Percentiles rank a stretch among this genome's conserved stretches.
Evolutionary conservation across 768 basidiomycete species (phyloP).

Genomic region (Leccinellum luteum): DNA sequence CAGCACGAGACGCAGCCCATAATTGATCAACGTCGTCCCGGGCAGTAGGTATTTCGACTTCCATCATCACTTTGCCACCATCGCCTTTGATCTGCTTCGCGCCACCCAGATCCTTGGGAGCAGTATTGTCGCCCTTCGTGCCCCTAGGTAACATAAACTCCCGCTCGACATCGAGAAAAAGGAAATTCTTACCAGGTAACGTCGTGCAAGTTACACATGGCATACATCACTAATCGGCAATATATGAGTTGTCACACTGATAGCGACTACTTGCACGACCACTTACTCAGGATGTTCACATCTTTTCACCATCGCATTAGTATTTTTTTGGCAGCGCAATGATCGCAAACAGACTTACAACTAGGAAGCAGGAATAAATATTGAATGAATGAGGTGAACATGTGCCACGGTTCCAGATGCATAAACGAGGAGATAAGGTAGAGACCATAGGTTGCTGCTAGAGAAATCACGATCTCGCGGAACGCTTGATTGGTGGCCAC

Average conservation of each 20-base stretch:
- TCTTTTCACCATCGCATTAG: conserved; percentile 35
- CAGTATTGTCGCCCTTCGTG: conserved; percentile 89
- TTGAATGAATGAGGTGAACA: conserved; percentile 89
- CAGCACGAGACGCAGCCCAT: conserved; percentile 73
- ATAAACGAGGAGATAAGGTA: conserved; percentile 86
- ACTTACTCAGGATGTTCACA: conserved; percentile 76
- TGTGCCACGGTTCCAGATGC: conserved; percentile 95
- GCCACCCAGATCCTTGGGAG: conserved; percentile 83
- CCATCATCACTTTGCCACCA: conserved; percentile 83
- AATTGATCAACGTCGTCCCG: conserved; percentile 87
- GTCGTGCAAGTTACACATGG: conserved; percentile 90
- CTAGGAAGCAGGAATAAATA: conserved; percentile 89
- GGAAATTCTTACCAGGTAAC: conserved; percentile 59
- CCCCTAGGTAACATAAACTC: conserved; percentile 49
- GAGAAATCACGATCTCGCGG: conserved; percentile 80
- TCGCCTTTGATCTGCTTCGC: conserved; percentile 87
- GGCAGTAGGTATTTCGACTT: conserved; percentile 78
- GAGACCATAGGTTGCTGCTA: conserved; percentile 74
- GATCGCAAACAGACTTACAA: conserved; percentile 40
- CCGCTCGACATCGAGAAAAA: background rate
- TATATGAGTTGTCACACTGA: background rate
- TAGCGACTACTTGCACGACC: background rate
- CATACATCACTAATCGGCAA: conserved; percentile 72
- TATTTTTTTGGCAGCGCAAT: background rate
- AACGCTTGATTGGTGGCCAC: conserved; percentile 65